These are phyloP conservation scores for Trametes cinnabarina DNA, from an alignment of 768 basidiomycete genomes.

Conservation along the genomic window DNA sequence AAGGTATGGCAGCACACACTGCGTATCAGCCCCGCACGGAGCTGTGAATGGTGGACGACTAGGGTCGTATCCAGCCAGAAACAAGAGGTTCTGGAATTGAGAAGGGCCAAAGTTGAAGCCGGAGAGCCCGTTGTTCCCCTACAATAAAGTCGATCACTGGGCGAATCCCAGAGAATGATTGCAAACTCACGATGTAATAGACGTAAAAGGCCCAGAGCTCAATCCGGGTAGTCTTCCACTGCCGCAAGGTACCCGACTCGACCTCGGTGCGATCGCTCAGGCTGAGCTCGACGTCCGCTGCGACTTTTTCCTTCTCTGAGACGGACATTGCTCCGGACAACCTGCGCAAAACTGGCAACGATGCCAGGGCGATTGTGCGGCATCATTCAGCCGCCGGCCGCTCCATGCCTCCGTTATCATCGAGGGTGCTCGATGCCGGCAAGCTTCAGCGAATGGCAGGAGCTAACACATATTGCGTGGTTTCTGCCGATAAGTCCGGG, in stretches of 20 bases:
- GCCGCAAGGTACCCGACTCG: neutral
- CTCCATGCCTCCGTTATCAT: conserved; percentile 2
- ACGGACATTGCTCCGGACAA: conserved; percentile 14
- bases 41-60: conserved; percentile 50
- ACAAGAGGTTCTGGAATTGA: conserved; percentile 73
- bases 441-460: neutral
- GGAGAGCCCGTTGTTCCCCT: conserved; percentile 67
- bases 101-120: conserved; percentile 74
- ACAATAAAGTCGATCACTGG: neutral
- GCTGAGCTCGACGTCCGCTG: conserved; percentile 8
- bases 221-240: conserved; percentile 41
- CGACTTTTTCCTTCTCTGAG: conserved; percentile 8
- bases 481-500: neutral
- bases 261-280: neutral
- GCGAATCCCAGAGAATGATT: neutral
- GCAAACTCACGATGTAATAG: conserved; percentile 28
- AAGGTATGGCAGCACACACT: conserved; percentile 66
- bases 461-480: neutral
- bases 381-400: neutral
- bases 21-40: conserved; percentile 47
- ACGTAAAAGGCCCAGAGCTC: conserved; percentile 38
- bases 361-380: neutral
- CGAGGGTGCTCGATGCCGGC: neutral
- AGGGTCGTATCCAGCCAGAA: conserved; percentile 71
- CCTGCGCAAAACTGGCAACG: neutral